phyloP scores from a whole-genome alignment of 257 asterid species.

The Cinchona pubescens region DNA sequence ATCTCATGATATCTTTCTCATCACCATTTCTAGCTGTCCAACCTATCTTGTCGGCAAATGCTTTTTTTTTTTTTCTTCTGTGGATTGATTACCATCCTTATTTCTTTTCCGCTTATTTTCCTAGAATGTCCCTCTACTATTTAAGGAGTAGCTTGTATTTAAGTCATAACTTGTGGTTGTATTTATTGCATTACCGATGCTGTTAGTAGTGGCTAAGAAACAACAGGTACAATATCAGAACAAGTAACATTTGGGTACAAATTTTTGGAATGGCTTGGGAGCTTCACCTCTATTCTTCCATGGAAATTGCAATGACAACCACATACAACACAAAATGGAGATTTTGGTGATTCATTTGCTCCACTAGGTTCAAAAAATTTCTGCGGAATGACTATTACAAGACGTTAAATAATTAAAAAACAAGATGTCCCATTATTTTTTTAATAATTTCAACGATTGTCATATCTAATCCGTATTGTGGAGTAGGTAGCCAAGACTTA shows the following conservation, averaged over 20 bases:
- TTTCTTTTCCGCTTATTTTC: not conserved
- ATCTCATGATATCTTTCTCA: no score
- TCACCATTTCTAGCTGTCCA: not conserved
- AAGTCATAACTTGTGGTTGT: not conserved
- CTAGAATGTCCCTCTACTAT: not conserved
- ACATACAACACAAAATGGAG: conserved; percentile 8
- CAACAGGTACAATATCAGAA: not conserved
- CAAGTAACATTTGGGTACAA: not conserved
- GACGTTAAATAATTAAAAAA: no score
- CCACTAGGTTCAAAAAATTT: no score
- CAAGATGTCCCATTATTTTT: no score
- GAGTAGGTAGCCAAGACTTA: no score
- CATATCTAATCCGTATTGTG: no score
- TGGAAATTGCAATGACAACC: conserved; percentile 9
- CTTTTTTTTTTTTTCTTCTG: not conserved
- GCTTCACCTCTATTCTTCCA: not conserved
- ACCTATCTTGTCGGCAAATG: conserved; percentile 7
- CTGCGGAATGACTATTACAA: no score
- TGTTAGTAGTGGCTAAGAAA: not conserved
- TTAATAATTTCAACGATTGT: no score
- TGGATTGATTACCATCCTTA: not conserved
- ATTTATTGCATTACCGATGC: not conserved
- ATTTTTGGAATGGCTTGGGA: not conserved
- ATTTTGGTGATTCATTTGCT: not conserved
- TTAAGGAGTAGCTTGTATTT: not conserved